Conservation (phyloP, 305 asterid species). For the Rubia tinctorum region DNA sequence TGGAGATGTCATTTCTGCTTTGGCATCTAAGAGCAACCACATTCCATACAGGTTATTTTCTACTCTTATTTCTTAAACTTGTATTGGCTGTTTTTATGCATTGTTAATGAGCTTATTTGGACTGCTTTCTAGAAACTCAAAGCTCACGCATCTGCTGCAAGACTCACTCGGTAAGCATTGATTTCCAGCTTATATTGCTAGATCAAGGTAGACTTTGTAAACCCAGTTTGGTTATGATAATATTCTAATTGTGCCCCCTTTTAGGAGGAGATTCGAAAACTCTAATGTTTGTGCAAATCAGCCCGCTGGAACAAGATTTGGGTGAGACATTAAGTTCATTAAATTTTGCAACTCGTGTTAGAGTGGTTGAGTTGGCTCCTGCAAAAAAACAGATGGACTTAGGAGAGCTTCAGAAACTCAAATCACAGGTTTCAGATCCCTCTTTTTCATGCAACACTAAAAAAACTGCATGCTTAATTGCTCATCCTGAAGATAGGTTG, state of each 20-base stretch:
- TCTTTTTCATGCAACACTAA: neutral
- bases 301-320: slow-evolving; percentile 81
- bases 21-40: slow-evolving; percentile 95
- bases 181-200: no score
- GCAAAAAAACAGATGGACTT: slow-evolving; percentile 75
- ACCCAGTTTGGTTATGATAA: no score
- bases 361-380: slow-evolving; percentile 92
- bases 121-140: slow-evolving; percentile 57
- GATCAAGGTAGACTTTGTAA: no score
- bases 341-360: slow-evolving; percentile 88
- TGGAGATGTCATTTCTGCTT: slow-evolving; percentile 93
- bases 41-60: slow-evolving; percentile 70
- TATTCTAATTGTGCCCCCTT: no score
- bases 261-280: no score
- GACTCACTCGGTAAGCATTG: slow-evolving; percentile 86
- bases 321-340: slow-evolving; percentile 86
- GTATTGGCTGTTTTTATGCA: slow-evolving; percentile 1
- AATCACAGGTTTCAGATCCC: slow-evolving; percentile 21
- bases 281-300: slow-evolving; percentile 9
- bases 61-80: neutral
- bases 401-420: slow-evolving; percentile 70
- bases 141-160: slow-evolving; percentile 12
- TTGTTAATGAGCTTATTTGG: neutral
- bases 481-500: slow-evolving; percentile 24
- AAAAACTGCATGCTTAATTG: neutral